Percentiles rank a stretch among this genome's conserved stretches.
Conservation (phyloP, 441 rosid species). For the Bruguiera hainesii region DNA sequence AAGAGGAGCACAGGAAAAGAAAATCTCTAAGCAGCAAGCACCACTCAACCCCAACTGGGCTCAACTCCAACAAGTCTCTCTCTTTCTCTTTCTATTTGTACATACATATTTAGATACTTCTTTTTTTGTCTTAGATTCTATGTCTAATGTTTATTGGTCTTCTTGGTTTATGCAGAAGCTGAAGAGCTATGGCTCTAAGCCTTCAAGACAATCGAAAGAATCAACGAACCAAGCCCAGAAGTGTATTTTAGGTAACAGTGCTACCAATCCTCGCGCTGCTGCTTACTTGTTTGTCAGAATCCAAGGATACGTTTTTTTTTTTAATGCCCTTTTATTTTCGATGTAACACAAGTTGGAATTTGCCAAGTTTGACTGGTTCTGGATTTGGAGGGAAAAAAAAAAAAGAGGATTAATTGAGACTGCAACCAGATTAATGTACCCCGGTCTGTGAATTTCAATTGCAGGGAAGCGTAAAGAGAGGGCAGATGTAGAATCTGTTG, state of each 20-base stretch:
- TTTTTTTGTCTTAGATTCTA: not conserved
- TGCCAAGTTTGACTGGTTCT: not conserved
- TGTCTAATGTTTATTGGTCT: not conserved
- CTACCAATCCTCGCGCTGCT: not conserved
- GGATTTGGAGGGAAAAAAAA: not conserved
- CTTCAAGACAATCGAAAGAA: conserved; percentile 25
- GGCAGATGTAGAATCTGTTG: conserved; percentile 41
- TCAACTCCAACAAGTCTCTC: conserved; percentile 56
- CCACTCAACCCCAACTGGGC: conserved; percentile 70
- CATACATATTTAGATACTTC: conserved; percentile 1
- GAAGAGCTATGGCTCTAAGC: conserved; percentile 32
- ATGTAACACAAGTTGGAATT: too few relatives aligned
- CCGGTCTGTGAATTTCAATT: not conserved
- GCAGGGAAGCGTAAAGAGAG: conserved; percentile 88
- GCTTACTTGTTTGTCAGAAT: not conserved
- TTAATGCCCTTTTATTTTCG: not conserved
- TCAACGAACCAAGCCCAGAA: conserved; percentile 30
- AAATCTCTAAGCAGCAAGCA: conserved; percentile 28
- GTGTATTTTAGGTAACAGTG: conserved; percentile 48
- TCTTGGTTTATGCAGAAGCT: conserved; percentile 42
- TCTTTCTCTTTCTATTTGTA: not conserved
- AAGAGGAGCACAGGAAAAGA: conserved; percentile 26
- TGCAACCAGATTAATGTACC: not conserved
- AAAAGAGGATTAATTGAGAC: not conserved
- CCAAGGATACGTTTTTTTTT: not conserved